Conservation (phyloP, 225 moss, liverwort and hornwort species). For the Physcomitrium patens region DNA sequence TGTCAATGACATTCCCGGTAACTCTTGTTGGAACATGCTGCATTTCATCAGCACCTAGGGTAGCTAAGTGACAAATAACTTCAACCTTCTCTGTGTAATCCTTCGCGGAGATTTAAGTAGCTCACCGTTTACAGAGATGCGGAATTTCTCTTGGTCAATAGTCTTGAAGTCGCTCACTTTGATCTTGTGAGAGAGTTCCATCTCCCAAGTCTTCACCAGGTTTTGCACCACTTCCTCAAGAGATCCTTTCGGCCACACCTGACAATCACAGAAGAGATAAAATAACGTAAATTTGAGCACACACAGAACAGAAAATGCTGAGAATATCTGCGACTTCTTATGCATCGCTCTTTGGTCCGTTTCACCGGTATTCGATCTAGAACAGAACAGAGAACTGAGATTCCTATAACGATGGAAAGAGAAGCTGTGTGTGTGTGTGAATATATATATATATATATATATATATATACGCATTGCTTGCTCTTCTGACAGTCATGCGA, state of each 20-base stretch:
- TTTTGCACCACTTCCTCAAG: conserved; percentile 75
- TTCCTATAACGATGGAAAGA: no score
- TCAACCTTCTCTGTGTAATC: no score
- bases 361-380: no score
- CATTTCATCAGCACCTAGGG: neutral
- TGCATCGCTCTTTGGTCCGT: no score
- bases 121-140: conserved; percentile 75
- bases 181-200: conserved; percentile 84
- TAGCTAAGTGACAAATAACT: neutral
- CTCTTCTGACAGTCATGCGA: no score
- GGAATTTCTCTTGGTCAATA: conserved; percentile 71
- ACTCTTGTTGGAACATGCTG: neutral
- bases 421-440: no score
- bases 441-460: no score
- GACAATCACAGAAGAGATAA: neutral
- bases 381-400: no score
- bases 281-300: neutral
- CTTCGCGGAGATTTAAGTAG: neutral
- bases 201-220: conserved; percentile 92
- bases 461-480: no score
- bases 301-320: no score
- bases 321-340: no score
- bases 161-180: conserved; percentile 58
- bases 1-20: conserved; percentile 10
- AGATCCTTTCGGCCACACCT: conserved; percentile 84